These are phyloP conservation scores for Fusarium coicis DNA, from an alignment of 2,329 filamentous ascomycete species.

Conservation along the genomic window DNA sequence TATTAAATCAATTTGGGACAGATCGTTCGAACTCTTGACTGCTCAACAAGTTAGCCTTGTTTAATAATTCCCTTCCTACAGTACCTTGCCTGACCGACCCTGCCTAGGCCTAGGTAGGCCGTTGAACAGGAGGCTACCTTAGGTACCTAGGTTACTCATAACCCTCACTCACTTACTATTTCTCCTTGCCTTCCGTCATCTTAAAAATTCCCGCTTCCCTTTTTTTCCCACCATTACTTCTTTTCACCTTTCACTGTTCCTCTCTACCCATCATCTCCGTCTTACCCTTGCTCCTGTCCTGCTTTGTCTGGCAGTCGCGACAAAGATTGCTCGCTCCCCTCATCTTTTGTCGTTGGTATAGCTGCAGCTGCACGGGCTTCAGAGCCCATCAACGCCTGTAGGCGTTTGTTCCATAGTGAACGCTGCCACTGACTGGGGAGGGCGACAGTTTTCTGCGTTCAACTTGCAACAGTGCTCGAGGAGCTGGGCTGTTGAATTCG, in stretches of 20 bases:
- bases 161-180: slow-evolving; percentile 41
- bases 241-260: slow-evolving; percentile 21
- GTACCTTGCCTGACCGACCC: background rate
- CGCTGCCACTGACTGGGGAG: slow-evolving; percentile 38
- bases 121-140: background rate
- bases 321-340: slow-evolving; percentile 24
- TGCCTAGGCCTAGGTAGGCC: background rate
- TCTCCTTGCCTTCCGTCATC: slow-evolving; percentile 33
- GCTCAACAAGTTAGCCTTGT: slow-evolving; percentile 16
- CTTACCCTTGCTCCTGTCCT: slow-evolving; percentile 1
- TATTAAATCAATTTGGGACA: background rate
- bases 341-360: slow-evolving; percentile 29
- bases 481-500: background rate
- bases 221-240: slow-evolving; percentile 33
- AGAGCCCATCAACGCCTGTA: slow-evolving; percentile 40
- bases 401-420: slow-evolving; percentile 33
- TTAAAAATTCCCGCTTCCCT: slow-evolving; percentile 45
- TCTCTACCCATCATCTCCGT: background rate
- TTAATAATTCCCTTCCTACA: background rate
- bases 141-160: slow-evolving; percentile 17
- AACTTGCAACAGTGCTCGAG: background rate
- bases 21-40: slow-evolving; percentile 14
- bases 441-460: background rate
- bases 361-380: slow-evolving; percentile 34
- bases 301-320: slow-evolving; percentile 32